A percentile compares a stretch with the other conserved stretches of the same genome.
These are phyloP conservation scores for Leccinum truebloodii DNA, from an alignment of 768 basidiomycete genomes.

Conservation along the genomic window DNA sequence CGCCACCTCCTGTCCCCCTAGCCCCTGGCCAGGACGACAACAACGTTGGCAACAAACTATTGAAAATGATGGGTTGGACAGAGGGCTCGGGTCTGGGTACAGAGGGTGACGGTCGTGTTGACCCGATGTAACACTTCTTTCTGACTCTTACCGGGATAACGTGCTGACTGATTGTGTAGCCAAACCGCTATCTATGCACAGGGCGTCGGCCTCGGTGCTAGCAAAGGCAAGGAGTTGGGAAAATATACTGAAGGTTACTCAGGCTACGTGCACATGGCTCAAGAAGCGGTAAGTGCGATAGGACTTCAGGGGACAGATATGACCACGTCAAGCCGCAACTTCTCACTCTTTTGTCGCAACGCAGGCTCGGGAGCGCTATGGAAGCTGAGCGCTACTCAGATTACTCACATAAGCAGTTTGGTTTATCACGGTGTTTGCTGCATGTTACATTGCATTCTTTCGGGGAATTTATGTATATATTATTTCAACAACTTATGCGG, in stretches of 20 bases:
- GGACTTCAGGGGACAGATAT: conserved; percentile 24
- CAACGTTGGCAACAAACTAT: conserved; percentile 89
- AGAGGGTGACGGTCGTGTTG: conserved; percentile 79
- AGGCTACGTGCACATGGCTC: conserved; percentile 71
- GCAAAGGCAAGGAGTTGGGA: conserved; percentile 82
- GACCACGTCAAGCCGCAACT: conserved; percentile 17
- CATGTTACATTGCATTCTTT: conserved; percentile 15
- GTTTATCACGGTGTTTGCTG: conserved; percentile 14
- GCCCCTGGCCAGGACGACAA: conserved; percentile 78
- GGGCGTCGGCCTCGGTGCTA: conserved; percentile 90
- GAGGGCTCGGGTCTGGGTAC: conserved; percentile 86
- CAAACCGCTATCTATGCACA: conserved; percentile 84
- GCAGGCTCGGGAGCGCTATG: conserved; percentile 39
- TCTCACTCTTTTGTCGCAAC: conserved; percentile 30
- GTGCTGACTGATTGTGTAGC: conserved; percentile 38
- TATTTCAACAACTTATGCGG: conserved; percentile 10
- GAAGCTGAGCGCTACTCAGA: conserved; percentile 26
- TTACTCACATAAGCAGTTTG: conserved; percentile 14
- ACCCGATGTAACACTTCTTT: conserved; percentile 65
- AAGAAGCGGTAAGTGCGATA: conserved; percentile 57
- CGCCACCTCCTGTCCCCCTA: conserved; percentile 60
- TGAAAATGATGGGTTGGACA: conserved; percentile 99
- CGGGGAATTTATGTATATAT: conserved; percentile 24
- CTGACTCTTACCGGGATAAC: neutral
- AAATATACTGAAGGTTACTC: conserved; percentile 68